Evolutionary conservation across 805 yeast species (phyloP), one percentile per base, ranked within the genome.

Genomic region (Kazachstania bromeliacearum): DNA sequence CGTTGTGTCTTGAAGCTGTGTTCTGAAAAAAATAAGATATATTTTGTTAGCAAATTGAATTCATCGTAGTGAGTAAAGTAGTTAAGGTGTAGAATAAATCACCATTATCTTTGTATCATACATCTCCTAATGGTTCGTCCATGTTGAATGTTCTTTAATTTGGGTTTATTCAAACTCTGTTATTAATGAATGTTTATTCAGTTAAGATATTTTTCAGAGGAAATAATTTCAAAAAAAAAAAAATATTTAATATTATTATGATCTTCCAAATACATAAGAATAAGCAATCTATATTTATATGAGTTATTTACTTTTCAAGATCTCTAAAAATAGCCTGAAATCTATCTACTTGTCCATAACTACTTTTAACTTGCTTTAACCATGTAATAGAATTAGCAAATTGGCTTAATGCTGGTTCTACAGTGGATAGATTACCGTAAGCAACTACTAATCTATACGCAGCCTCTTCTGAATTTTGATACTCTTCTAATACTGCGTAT

Each of bases 381-480:
- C 64, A 59, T 4, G 45, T 25, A 3, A 59, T 44, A 1, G 60
- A 54, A n/a, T 36, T 40, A 2, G 62, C 57, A 36, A 50, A 53
- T 20, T 55, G 56, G 26, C 38, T 53, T 21, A 55, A 41, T 1
- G 57, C 38, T 1, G 55, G 49, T 26, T 63, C 63, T 2, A 59
- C 44, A 4, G 57, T 53, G 14, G 69, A 48, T 25, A 77, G 43
- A 32, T 84, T 82, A 3, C 92, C 94, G 39, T 66, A 68, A 0
- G 81, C 77, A 18, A 83, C 64, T 8, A 70, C 43, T 16, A 77
- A 45, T 50, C 95, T 67, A 54, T 83, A 84, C 0, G 76, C 73
- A 2, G 87, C 73, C 55, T 84, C 95, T 27, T 75, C 69, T 26
- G 71, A 71, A 1, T 59, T 48, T 24, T 50, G 54, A 20, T 50